Percentiles rank a stretch among this genome's conserved stretches.
Conservation (phyloP, 83 land plant genomes). For the Larix sibirica region DNA sequence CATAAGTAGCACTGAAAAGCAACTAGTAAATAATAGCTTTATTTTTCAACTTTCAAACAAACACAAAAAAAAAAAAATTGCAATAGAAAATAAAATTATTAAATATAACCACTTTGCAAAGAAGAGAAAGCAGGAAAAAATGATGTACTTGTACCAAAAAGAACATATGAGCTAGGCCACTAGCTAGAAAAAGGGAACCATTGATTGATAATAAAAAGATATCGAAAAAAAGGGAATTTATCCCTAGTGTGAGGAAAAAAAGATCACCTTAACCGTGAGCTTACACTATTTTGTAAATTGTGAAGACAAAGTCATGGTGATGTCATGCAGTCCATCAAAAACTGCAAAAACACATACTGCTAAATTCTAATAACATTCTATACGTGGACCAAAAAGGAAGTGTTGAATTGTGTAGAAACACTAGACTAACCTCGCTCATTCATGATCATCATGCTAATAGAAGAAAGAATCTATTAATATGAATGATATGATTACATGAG, state of each 20-base stretch:
- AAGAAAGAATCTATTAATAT: no score
- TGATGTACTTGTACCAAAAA: neutral
- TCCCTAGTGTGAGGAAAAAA: neutral
- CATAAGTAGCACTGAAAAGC: neutral
- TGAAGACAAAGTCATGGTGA: no score
- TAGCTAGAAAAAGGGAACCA: neutral
- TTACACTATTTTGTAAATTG: no score
- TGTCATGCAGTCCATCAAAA: no score
- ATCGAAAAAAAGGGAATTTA: no score
- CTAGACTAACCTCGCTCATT: no score
- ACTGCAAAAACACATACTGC: no score
- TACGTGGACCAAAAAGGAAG: neutral
- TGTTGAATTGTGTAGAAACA: neutral
- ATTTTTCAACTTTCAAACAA: neutral
- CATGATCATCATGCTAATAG: no score
- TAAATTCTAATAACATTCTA: no score
- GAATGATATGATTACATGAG: no score
- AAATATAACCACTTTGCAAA: neutral
- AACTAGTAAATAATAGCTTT: neutral
- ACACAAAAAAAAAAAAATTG: neutral
- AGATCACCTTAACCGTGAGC: no score
- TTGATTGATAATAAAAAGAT: neutral
- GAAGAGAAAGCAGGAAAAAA: neutral
- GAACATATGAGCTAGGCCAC: neutral
- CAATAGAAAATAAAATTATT: neutral